Base-by-base conservation (phyloP, 108 stramenopile species). In the Aurantiochytrium sp. region DNA sequence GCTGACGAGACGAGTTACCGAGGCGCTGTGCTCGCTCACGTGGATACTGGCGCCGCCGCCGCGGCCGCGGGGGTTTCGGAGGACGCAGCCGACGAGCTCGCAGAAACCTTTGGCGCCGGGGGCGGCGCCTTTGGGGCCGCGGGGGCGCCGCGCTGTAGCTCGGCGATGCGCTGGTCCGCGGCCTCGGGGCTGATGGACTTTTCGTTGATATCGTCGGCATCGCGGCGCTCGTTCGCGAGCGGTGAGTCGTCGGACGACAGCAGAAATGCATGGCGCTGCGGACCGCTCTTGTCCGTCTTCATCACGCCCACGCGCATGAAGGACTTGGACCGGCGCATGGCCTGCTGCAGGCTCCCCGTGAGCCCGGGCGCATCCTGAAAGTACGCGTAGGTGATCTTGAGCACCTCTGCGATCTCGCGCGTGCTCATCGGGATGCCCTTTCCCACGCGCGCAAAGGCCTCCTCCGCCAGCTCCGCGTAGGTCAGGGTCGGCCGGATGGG, bases 401-500 rank as follows among this genome's bases (percentile, higher is more conserved):
- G 69, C 21, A 81, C 42, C 37, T 81, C 69, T 39, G 41, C 37
- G 24, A 81, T 39, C 69, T 81, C 69, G 24, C 42, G 37, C 24
- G 69, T 81, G 10, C 69, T 45, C 69, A 81, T 39, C 15, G 69
- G 69, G 24, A 81, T 21, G 42, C 69, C 69, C 22, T 39, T 21
- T 4, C 69, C 69, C 21, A 81, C 69, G 37, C 42, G 41, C 24
- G 22, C 24, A 81, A 81, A 81, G 37, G 42, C 69, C 69, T 81
- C 41, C 22, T 81, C 69, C 8, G 69, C 69, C 19, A 81, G 69
- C 37, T 81, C 69, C 17, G 69, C 69, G 22, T 81, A 81, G 22
- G 69, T 45, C 42, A 45, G 42, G 4, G 37, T 81, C 4, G 69
- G 69, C 32, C 17, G 4, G 55, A 59, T 59, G 8, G 55, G 55